These are phyloP conservation scores for Diospyros lotus DNA, from an alignment of 148 eudicot species.

Conservation along the genomic window DNA sequence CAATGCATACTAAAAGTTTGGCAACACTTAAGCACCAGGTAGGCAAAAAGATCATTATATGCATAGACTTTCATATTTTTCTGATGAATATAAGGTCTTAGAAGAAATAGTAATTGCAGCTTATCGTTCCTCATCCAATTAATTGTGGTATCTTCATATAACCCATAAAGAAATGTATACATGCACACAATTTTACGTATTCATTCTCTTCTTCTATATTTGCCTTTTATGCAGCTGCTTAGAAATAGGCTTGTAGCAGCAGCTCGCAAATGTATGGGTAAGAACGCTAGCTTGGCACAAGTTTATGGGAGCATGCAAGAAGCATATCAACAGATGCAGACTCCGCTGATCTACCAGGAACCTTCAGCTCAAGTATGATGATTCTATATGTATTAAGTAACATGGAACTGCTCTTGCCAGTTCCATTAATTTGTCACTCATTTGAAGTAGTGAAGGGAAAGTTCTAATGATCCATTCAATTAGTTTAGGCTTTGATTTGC, in stretches of 20 bases:
- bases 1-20: constrained; percentile 88
- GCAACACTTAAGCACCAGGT: constrained; percentile 91
- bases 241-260: constrained; percentile 65
- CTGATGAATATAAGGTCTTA: not conserved
- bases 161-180: not conserved
- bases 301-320: constrained; percentile 85
- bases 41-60: not conserved
- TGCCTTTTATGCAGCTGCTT: constrained; percentile 46
- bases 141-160: no score
- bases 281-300: constrained; percentile 66
- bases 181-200: not conserved
- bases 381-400: not conserved
- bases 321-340: constrained; percentile 81
- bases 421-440: not conserved
- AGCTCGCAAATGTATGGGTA: constrained; percentile 55
- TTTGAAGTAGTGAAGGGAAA: no score
- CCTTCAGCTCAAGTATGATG: constrained; percentile 46
- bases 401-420: not conserved
- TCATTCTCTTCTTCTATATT: not conserved
- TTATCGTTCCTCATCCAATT: not conserved
- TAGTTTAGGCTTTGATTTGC: not conserved
- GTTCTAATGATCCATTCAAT: not conserved
- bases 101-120: not conserved
- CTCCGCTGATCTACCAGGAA: constrained; percentile 70
- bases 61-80: not conserved